These are phyloP conservation scores for Myotisia sp. DNA, from an alignment of 2,329 filamentous ascomycete genomes.

Conservation along the genomic window DNA sequence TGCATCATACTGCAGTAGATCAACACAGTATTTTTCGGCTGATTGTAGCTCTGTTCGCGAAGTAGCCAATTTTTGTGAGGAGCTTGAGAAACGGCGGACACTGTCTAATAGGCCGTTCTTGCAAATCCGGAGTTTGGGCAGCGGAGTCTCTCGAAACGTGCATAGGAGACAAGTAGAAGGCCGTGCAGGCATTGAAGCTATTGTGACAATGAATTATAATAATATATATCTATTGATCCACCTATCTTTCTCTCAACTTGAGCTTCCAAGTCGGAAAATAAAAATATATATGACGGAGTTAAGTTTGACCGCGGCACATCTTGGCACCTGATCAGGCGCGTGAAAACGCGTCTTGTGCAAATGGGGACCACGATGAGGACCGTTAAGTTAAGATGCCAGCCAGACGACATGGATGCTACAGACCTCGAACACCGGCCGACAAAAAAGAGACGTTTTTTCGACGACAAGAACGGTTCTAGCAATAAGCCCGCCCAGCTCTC, in stretches of 20 bases:
- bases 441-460: conserved; percentile 52
- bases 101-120: too few species aligned
- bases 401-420: conserved; percentile 21
- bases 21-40: conserved; percentile 45
- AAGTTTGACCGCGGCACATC: too few species aligned
- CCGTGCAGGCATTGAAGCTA: background rate
- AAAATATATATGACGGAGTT: too few species aligned
- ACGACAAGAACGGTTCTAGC: conserved; percentile 29
- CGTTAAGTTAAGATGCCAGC: too few species aligned
- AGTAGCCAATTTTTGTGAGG: background rate
- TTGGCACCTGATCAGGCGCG: too few species aligned
- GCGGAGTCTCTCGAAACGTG: background rate
- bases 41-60: conserved; percentile 38
- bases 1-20: conserved; percentile 38
- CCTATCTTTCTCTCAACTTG: too few species aligned
- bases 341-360: too few species aligned
- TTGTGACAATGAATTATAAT: background rate
- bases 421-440: conserved; percentile 39
- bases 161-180: background rate
- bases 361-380: too few species aligned
- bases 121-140: background rate
- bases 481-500: background rate
- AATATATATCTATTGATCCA: background rate
- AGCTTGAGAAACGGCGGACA: conserved; percentile 1
- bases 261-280: too few species aligned